phyloP scores from a whole-genome alignment of 2,329 filamentous ascomycete genomes.

The Claviceps sp. region DNA sequence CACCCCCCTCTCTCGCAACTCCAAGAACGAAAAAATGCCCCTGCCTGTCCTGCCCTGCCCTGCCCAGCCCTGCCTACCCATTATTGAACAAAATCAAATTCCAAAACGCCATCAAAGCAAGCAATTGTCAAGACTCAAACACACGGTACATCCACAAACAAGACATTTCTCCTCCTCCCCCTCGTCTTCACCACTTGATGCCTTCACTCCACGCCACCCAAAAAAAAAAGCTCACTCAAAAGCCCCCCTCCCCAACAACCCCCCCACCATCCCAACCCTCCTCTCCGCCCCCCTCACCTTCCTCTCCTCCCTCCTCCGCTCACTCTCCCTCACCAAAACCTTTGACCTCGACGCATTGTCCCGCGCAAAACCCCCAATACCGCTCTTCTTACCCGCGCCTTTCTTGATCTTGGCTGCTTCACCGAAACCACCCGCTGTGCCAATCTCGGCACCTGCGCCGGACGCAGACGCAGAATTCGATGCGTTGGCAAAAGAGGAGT shows the following conservation, averaged over 20 bases:
- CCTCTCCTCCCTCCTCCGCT: constrained; percentile 44
- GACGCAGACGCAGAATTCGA: constrained; percentile 14
- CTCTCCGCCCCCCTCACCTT: constrained; percentile 45
- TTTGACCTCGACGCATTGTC: constrained; percentile 43
- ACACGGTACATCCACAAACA: too few species aligned
- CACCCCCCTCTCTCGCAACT: too few species aligned
- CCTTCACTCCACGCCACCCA: neutral
- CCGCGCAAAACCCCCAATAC: constrained; percentile 46
- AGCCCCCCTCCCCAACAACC: constrained; percentile 41
- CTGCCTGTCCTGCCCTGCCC: too few species aligned
- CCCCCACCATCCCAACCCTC: constrained; percentile 42
- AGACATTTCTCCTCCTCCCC: too few species aligned
- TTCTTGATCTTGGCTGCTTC: constrained; percentile 45
- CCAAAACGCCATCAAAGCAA: too few species aligned
- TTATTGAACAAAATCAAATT: too few species aligned
- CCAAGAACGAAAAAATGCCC: too few species aligned
- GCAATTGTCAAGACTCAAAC: too few species aligned
- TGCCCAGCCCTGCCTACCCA: too few species aligned
- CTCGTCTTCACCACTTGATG: too few species aligned
- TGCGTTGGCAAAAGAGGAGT: constrained; percentile 32
- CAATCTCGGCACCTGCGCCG: constrained; percentile 9
- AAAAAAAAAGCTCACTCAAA: constrained; percentile 18
- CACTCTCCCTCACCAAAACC: constrained; percentile 40
- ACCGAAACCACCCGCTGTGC: constrained; percentile 24
- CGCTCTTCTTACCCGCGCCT: constrained; percentile 45